Evolutionary conservation across 1,139 yeast species (phyloP), one percentile per base, ranked within the genome.

Genomic region (Wickerhamomyces sp.): DNA sequence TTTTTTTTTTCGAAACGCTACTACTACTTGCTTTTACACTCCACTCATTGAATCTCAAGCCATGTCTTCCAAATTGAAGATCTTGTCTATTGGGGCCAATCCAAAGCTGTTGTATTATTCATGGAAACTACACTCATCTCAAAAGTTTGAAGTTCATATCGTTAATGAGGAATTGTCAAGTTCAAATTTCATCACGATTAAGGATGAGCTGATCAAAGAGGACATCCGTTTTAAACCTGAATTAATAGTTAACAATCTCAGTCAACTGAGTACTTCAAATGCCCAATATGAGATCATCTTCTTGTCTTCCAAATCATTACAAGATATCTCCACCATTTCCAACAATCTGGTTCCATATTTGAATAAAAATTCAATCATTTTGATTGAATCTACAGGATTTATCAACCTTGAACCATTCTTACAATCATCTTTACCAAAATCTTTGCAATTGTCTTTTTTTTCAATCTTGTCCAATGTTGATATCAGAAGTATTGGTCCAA

Each of bases 371-470:
- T 71, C 88, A 27, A 67, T 79, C 36, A 66, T 85, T 11, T 67
- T 84, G 31, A 66, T 84, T 38, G 94, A 85, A 63, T 76, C 83
- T 47, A 78, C 88, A 1, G 88, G 88, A 7, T 84, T 78, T 60
- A 76, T 85, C 44, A 83, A 82, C 59, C 63, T 85, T 49, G 91
- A 84, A 60, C 85, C 88, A 11, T 84, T 84, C 61, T 73, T 84
- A 36, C 69, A 58, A 47, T 61, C 58, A 59, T 61, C 49, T 47
- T 54, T 51, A 51, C 75, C 41, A 45, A 58, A 49, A 55, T 61
- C 45, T 42, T 50, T 43, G 41, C 60, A 36, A 63, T 68, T 43
- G 54, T 72, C 47, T 63, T 74, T 81, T 11, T 69, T 80, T 47
- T 79, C 89, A 30, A 74, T 84, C 37, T 75, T 84, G 77, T 75